Evolutionary conservation across 345 rosid species (phyloP), one percentile per base, ranked within the genome.

Genomic region (Geranium rotundifolium): DNA sequence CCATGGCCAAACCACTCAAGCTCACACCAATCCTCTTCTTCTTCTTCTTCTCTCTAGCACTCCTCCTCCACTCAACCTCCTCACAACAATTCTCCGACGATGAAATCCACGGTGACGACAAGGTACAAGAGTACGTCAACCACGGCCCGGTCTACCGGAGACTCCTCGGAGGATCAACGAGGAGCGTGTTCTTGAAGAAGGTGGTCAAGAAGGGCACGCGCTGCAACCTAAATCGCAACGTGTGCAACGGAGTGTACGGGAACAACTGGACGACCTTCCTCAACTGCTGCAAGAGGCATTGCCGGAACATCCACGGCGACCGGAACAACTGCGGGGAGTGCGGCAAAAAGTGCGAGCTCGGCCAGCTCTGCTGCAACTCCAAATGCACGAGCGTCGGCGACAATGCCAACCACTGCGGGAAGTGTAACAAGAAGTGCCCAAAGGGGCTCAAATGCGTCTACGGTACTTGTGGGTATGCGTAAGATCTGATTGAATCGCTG

Each of bases 251-350:
- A 0, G 71, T 85, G 7, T 57, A 68, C 0, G 88, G 84, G 0
- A 84, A 85, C 78, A 81, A 84, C 0, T 86, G 91, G 54, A 85
- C 85, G 0, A 67, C 79, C 63, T 65, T 80, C 29, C 72, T 89
- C 20, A 54, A 76, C n/a, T 90, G 96, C 54, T 90, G 96, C 82
- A 83, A 83, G 84, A 79, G 14, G 15, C 95, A 85, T 68, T 89
- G 95, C 69, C 65, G 86, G 6, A 80, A 87, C 56, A 64, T 79
- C 29, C 73, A 75, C 7, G 65, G 85, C 4, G 95, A 87, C 69
- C 7, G 18, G 81, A 79, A 85, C 68, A 79, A 87, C 67, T 85
- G 95, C 10, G 88, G 91, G 0, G 14, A 7, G 7, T 87, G 96
- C 10, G 82, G 84, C 10, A 64, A 62, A 18, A 81, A 77, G 69